phyloP scores from a whole-genome alignment of 805 yeast genomes.

The Starmerella etchellsii region DNA sequence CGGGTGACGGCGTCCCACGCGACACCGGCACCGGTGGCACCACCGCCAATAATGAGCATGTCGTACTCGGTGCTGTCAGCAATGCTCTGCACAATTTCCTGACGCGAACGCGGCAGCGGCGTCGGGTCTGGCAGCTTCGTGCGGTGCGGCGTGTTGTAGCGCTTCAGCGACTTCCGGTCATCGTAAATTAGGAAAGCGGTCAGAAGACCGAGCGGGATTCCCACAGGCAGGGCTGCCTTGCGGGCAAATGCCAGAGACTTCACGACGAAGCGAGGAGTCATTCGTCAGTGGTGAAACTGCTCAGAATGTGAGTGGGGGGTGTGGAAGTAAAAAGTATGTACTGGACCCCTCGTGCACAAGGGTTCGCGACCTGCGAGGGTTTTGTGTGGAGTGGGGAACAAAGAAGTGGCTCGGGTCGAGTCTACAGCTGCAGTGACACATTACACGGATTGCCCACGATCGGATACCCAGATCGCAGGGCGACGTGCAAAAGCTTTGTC shows the following conservation, averaged over 20 bases:
- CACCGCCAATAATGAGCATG: slow-evolving; percentile 85
- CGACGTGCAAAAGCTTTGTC: too few relatives aligned
- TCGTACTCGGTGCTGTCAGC: slow-evolving; percentile 45
- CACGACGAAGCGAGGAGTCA: not conserved
- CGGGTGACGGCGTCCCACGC: slow-evolving; percentile 85
- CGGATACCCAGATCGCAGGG: too few relatives aligned
- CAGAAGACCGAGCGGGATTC: slow-evolving; percentile 15
- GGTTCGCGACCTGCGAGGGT: too few relatives aligned
- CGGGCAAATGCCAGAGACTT: slow-evolving; percentile 6
- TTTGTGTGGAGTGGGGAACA: too few relatives aligned
- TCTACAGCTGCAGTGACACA: too few relatives aligned
- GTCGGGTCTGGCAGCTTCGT: slow-evolving; percentile 20
- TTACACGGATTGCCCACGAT: too few relatives aligned
- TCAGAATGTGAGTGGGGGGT: too few relatives aligned
- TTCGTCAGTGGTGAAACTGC: too few relatives aligned
- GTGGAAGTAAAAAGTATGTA: too few relatives aligned
- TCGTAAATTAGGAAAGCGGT: slow-evolving; percentile 21
- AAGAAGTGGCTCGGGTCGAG: too few relatives aligned
- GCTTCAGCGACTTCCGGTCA: slow-evolving; percentile 18
- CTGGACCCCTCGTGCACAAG: too few relatives aligned
- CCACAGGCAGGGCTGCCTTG: slow-evolving; percentile 20
- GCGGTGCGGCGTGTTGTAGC: slow-evolving; percentile 22
- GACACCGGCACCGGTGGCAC: slow-evolving; percentile 90
- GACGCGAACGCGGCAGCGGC: slow-evolving; percentile 23
- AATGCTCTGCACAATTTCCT: slow-evolving; percentile 21